Conservation (phyloP, 805 yeast species). For the Brettanomyces nanus region DNA sequence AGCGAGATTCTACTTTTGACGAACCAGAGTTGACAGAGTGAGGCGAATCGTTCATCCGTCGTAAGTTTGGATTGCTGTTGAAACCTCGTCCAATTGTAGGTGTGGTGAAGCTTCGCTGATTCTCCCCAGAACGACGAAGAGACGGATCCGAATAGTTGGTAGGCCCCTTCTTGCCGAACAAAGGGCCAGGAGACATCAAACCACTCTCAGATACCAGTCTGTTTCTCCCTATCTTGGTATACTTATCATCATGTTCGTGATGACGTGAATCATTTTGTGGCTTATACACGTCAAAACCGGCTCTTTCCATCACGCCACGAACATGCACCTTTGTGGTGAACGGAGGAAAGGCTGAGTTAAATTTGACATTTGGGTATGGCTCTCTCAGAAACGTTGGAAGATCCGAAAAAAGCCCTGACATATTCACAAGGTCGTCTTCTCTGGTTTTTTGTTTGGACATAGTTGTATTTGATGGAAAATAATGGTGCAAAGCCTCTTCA, state of each 20-base stretch:
- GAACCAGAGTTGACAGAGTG: not conserved
- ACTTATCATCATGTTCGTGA: not conserved
- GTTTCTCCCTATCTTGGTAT: not conserved
- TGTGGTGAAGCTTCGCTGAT: not conserved
- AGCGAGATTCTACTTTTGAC: no score
- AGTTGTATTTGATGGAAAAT: not conserved
- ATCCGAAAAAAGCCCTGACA: slow-evolving; percentile 10
- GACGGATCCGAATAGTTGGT: slow-evolving; percentile 4
- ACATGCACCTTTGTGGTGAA: slow-evolving; percentile 53
- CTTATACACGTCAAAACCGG: slow-evolving; percentile 63
- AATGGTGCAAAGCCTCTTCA: not conserved
- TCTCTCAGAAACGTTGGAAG: slow-evolving; percentile 27
- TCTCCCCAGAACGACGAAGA: not conserved
- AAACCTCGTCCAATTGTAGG: not conserved
- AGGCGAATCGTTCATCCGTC: not conserved
- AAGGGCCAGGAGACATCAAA: slow-evolving; percentile 3
- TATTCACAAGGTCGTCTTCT: not conserved
- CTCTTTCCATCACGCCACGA: slow-evolving; percentile 69
- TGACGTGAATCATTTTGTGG: slow-evolving; percentile 13
- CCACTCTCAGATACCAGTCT: slow-evolving; percentile 2
- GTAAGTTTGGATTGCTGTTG: slow-evolving; percentile 1
- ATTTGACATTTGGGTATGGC: slow-evolving; percentile 25
- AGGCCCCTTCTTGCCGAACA: slow-evolving; percentile 1
- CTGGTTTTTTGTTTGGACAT: not conserved
- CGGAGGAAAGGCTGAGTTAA: slow-evolving; percentile 61